phyloP scores from a whole-genome alignment of 164 flowering plant genomes.

The Platanus orientalis region DNA sequence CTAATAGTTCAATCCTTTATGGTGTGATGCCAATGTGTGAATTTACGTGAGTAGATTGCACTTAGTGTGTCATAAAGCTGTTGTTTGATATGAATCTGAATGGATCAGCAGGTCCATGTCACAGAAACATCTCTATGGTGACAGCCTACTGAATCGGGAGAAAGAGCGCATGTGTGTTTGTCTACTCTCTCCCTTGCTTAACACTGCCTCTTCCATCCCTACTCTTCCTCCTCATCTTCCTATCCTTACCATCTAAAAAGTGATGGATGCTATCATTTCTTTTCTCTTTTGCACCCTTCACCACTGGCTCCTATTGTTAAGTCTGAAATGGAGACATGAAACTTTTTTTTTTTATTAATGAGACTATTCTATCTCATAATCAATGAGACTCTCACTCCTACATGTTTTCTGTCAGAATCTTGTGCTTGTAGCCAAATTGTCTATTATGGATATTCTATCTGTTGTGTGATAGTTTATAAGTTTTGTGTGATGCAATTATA shows the following conservation, averaged over 20 bases:
- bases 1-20: constrained; percentile 7
- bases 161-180: constrained; percentile 93
- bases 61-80: constrained; percentile 39
- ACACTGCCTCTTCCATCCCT: constrained; percentile 61
- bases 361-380: too few species aligned
- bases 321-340: constrained; percentile 8
- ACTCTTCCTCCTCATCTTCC: constrained; percentile 44
- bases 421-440: too few species aligned
- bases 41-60: constrained; percentile 34
- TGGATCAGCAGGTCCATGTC: constrained; percentile 97
- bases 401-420: too few species aligned
- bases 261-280: constrained; percentile 22
- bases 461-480: too few species aligned
- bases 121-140: constrained; percentile 84
- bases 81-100: constrained; percentile 78
- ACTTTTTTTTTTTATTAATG: constrained; percentile 1
- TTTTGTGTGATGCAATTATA: too few species aligned
- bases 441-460: too few species aligned
- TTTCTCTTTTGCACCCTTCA: constrained; percentile 26
- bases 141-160: constrained; percentile 94
- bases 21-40: constrained; percentile 13
- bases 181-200: constrained; percentile 85
- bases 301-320: constrained; percentile 10
- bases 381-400: too few species aligned
- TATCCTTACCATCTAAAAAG: constrained; percentile 32